Evolutionary conservation across 805 yeast genomes (phyloP), one percentile per base, ranked within the genome.

Genomic region (Starmerella vitae): DNA sequence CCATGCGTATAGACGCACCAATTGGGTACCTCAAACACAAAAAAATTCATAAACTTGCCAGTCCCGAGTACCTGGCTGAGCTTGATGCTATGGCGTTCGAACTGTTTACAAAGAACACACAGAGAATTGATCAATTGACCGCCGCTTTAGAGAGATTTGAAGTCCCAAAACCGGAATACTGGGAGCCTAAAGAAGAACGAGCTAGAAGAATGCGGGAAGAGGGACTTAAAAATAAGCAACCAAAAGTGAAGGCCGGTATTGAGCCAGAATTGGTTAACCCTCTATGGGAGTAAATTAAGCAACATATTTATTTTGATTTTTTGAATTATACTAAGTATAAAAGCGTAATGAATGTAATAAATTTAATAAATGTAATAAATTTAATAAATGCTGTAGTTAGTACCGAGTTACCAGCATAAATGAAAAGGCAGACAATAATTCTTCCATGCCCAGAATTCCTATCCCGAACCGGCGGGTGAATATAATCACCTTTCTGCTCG

Each of bases 1-100:
- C 83, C 4, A 74, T 84, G 41, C 72, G 72, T 45, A 56, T 84
- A 19, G 94, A 84, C 54, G 65, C 76, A 0, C 94, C 94, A 1
- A 70, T 83, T 24, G 94, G 86, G 0, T 71, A 60, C 48, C 56
- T 67, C 10, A 53, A 59, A 17, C 62, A 60, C 4, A 50, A 43
- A 1, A 50, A 48, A 12, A 44, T 67, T 17, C 51, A 57, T 1
- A 49, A 68, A 12, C 56, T 76, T 34, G 91, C 81, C 0, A 51
- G 62, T 19, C 61, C 63, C 19, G 59, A 64, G 4, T 79, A 80
- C 49, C 55, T 82, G 20, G 42, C 61, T 9, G 51, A 72, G 29
- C 55, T 77, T 5, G 73, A 78, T 18, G 58, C 60, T 25, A 55
- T 81, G 35, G 71, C 86, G 0, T 50, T 62, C 8, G 79, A 72